These are phyloP conservation scores for Amylostereum areolatum DNA, from an alignment of 1,284 basidiomycete genomes.

Conservation along the genomic window DNA sequence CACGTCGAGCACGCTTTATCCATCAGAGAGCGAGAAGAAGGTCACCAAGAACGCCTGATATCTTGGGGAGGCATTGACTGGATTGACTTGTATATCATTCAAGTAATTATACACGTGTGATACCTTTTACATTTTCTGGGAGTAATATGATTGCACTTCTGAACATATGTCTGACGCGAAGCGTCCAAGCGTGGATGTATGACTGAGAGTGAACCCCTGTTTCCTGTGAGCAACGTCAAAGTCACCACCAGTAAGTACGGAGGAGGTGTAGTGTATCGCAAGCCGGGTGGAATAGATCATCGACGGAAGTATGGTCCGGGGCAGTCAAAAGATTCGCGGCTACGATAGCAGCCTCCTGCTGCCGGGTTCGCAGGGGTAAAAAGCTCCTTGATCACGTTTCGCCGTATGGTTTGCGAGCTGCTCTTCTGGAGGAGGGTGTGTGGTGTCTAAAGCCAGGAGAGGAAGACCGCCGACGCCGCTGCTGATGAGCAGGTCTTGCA, in stretches of 20 bases:
- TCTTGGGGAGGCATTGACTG: too few species aligned
- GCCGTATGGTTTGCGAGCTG: slow-evolving; percentile 30
- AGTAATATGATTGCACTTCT: too few species aligned
- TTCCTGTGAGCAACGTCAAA: too few species aligned
- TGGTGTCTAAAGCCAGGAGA: slow-evolving; percentile 20
- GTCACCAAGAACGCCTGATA: slow-evolving; percentile 13
- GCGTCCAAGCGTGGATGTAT: too few species aligned
- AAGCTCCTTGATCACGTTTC: slow-evolving; percentile 29
- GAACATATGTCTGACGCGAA: too few species aligned
- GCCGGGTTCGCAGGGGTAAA: slow-evolving; percentile 34
- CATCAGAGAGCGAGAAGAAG: slow-evolving; percentile 19
- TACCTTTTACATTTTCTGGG: too few species aligned
- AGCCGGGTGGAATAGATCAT: too few species aligned
- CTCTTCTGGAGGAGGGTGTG: slow-evolving; percentile 23
- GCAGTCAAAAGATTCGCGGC: slow-evolving; percentile 30
- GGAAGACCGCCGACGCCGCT: slow-evolving; percentile 50
- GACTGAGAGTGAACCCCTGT: too few species aligned
- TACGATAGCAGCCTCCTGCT: slow-evolving; percentile 37
- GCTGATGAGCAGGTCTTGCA: slow-evolving; percentile 40
- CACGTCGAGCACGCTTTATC: slow-evolving; percentile 30
- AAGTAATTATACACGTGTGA: too few species aligned
- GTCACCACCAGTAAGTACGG: neutral
- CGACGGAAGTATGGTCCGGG: slow-evolving; percentile 13
- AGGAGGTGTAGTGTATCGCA: neutral
- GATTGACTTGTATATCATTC: too few species aligned